Evolutionary conservation across 169 alveolate genomes (phyloP), one percentile per base, ranked within the genome.

Genomic region (Plasmodium billcollinsi): DNA sequence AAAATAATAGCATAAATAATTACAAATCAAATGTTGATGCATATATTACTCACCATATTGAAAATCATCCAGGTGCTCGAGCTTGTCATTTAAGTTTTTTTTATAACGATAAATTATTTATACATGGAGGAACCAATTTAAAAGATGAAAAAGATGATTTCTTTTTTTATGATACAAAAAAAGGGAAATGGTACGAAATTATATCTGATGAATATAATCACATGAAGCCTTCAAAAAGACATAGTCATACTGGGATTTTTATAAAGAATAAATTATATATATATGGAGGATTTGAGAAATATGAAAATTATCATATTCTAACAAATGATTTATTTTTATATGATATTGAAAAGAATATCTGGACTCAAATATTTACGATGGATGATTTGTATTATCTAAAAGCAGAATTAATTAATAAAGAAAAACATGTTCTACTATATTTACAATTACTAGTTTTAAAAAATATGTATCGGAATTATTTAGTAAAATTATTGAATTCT

Each of bases 61-160:
- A 74, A 61, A 74, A 61, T 15, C 14, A 21, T 8, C 88, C 88
- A 20, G 21, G 52, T 29, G 63, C 67, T n/a, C 61, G 88, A 39
- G 88, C 88, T 39, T 47, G 88, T 26, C 88, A 74, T 12, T 67
- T 74, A 12, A 61, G 88, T 45, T 50, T 59, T 74, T 43, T 58
- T 7, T 33, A 61, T 52, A 15, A 74, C 1, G 47, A 74, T 54
- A 74, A 50, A 39, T 61, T 74, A n/a, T 74, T 50, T 20, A 59
- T 74, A 43, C 88, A 74, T 66, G 88, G 88, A 20, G 88, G 88
- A 18, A 74, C 88, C 8, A 39, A 74, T 61, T 20, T 74, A 52
- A 39, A 39, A 18, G 88, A 43, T 43, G 88, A 74, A 61, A 74
- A 59, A 29, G 71, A 45, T 18, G 88, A 74, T 59, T 74, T 74